Evolutionary conservation across 2,329 filamentous ascomycete genomes (phyloP).

Genomic region (Sporothrix sp.): DNA sequence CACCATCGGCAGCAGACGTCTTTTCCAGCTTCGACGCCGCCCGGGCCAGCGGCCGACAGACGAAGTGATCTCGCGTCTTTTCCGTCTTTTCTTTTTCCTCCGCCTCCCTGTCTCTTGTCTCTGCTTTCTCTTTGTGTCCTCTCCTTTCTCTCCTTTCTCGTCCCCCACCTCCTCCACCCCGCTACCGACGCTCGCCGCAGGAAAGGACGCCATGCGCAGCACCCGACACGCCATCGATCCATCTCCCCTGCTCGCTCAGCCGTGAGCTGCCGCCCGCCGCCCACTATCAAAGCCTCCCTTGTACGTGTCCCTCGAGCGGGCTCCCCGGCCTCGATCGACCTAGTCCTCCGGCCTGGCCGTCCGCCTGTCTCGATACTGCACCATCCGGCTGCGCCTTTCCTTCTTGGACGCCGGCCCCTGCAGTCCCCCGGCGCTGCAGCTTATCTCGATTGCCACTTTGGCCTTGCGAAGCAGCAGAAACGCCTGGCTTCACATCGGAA

Average conservation of each 20-base stretch:
- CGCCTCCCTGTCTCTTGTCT: background rate
- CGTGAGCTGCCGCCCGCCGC: background rate
- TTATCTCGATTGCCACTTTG: background rate
- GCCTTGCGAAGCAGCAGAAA: background rate
- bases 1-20: background rate
- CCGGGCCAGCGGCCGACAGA: background rate
- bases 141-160: background rate
- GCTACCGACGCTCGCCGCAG: background rate
- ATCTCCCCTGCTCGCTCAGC: slow-evolving; percentile 1
- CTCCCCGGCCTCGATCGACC: background rate
- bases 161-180: slow-evolving; percentile 2
- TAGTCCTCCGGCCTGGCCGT: background rate
- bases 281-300: background rate
- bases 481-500: background rate
- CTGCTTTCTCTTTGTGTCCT: background rate
- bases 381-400: background rate
- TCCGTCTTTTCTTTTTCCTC: background rate
- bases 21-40: background rate
- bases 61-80: background rate
- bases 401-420: background rate
- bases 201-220: slow-evolving; percentile 3
- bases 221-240: slow-evolving; percentile 4
- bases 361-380: background rate
- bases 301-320: background rate
- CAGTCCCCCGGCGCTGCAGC: background rate